phyloP scores from a whole-genome alignment of 345 rosid genomes.

The Arabis alpina region DNA sequence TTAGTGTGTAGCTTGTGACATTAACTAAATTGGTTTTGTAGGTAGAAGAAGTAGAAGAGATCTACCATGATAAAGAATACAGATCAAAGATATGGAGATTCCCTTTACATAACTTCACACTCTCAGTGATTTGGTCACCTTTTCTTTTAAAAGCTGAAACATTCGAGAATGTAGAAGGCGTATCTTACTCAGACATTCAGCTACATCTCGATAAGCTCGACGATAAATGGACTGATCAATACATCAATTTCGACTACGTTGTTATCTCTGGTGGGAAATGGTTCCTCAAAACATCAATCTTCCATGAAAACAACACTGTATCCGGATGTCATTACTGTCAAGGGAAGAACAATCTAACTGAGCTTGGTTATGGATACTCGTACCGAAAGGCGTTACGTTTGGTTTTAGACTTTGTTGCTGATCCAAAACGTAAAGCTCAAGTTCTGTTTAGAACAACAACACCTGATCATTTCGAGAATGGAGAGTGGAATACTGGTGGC shows the following conservation, averaged over 20 bases:
- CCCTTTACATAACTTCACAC: slow-evolving; percentile 69
- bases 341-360: slow-evolving; percentile 64
- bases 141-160: slow-evolving; percentile 81
- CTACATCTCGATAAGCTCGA: slow-evolving; percentile 86
- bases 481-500: slow-evolving; percentile 96
- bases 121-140: slow-evolving; percentile 90
- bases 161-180: slow-evolving; percentile 75
- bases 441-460: slow-evolving; percentile 81
- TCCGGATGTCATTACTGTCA: slow-evolving; percentile 90
- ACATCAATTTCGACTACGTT: slow-evolving; percentile 61
- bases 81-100: slow-evolving; percentile 83
- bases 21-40: slow-evolving; percentile 19
- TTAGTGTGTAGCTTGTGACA: neutral
- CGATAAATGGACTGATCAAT: slow-evolving; percentile 60
- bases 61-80: slow-evolving; percentile 81
- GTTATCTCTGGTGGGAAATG: slow-evolving; percentile 95
- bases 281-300: slow-evolving; percentile 92
- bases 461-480: slow-evolving; percentile 94
- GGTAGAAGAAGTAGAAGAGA: slow-evolving; percentile 75
- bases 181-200: slow-evolving; percentile 73
- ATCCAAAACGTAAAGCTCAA: slow-evolving; percentile 62
- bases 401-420: slow-evolving; percentile 62
- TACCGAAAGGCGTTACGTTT: slow-evolving; percentile 64
- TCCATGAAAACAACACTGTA: slow-evolving; percentile 62
- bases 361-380: slow-evolving; percentile 72